Conservation (phyloP, 768 basidiomycete species). For the Russula emetica region DNA sequence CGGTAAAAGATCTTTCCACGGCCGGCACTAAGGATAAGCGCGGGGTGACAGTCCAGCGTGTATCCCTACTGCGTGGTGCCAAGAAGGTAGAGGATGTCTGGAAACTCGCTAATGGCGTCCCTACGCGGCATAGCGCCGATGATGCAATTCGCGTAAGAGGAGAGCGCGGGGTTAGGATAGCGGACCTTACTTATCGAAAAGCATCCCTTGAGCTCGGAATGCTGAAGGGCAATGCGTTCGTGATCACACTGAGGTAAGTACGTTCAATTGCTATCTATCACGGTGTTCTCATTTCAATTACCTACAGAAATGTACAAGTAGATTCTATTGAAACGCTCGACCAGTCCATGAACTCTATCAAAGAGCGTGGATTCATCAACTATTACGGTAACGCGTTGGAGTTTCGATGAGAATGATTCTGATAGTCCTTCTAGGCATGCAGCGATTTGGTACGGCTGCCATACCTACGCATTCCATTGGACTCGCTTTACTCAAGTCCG, state of each 20-base stretch:
- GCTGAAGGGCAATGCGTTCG: constrained; percentile 93
- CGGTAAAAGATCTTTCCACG: constrained; percentile 76
- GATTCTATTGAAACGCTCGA: constrained; percentile 70
- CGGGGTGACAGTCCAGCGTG: constrained; percentile 91
- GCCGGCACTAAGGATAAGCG: constrained; percentile 99
- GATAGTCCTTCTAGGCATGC: constrained; percentile 66
- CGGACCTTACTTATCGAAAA: constrained; percentile 83
- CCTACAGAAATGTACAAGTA: constrained; percentile 74
- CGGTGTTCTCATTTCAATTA: constrained; percentile 3
- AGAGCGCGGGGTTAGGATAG: constrained; percentile 83
- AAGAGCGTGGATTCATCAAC: constrained; percentile 89
- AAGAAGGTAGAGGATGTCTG: constrained; percentile 83
- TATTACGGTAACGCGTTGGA: constrained; percentile 69
- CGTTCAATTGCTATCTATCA: neutral
- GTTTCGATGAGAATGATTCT: neutral
- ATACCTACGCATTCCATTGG: constrained; percentile 95
- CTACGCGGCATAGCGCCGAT: constrained; percentile 48
- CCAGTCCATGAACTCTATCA: constrained; percentile 69
- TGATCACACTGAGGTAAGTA: constrained; percentile 84
- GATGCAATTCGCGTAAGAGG: constrained; percentile 69
- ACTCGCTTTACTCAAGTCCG: constrained; percentile 78
- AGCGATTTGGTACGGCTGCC: constrained; percentile 95
- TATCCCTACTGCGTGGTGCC: constrained; percentile 70
- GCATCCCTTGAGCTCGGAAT: constrained; percentile 85
- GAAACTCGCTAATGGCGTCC: constrained; percentile 70